These are phyloP conservation scores for Colletotrichum chlorophyti DNA, from an alignment of 2,329 filamentous ascomycete genomes.

Conservation along the genomic window DNA sequence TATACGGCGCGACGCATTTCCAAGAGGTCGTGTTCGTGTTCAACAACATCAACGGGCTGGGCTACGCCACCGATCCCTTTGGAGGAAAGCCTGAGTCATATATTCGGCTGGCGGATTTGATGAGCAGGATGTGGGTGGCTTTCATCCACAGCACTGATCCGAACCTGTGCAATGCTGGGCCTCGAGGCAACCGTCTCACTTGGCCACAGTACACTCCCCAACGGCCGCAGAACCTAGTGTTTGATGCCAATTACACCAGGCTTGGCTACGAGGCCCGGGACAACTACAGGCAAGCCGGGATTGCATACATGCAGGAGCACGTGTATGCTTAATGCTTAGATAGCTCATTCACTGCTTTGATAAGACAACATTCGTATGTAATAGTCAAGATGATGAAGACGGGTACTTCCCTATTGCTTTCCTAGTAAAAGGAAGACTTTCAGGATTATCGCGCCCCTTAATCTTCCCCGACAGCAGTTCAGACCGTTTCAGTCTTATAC, in stretches of 20 bases:
- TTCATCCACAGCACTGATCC: slow-evolving; percentile 55
- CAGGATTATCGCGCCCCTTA: too few species aligned
- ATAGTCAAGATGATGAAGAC: too few species aligned
- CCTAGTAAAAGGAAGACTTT: too few species aligned
- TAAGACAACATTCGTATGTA: too few species aligned
- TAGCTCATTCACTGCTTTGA: too few species aligned
- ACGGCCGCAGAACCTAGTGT: slow-evolving; percentile 53
- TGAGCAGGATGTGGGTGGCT: slow-evolving; percentile 58
- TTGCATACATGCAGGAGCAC: slow-evolving; percentile 42
- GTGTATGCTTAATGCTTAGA: not conserved
- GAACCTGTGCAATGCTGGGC: slow-evolving; percentile 35
- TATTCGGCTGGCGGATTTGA: slow-evolving; percentile 49
- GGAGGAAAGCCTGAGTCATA: slow-evolving; percentile 48
- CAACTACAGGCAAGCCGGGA: slow-evolving; percentile 48
- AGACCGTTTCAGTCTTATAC: too few species aligned
- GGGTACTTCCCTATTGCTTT: too few species aligned
- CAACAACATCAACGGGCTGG: slow-evolving; percentile 54
- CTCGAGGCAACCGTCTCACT: not conserved
- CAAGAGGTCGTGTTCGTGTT: slow-evolving; percentile 49
- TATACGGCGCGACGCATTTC: slow-evolving; percentile 37
- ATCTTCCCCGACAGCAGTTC: too few species aligned
- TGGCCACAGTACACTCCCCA: slow-evolving; percentile 53
- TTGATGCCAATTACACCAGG: slow-evolving; percentile 53
- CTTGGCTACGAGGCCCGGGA: slow-evolving; percentile 50
- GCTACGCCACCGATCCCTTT: slow-evolving; percentile 57